Evolutionary conservation across 177 flowering plant species (phyloP).

Genomic region (Vitis hybrid): DNA sequence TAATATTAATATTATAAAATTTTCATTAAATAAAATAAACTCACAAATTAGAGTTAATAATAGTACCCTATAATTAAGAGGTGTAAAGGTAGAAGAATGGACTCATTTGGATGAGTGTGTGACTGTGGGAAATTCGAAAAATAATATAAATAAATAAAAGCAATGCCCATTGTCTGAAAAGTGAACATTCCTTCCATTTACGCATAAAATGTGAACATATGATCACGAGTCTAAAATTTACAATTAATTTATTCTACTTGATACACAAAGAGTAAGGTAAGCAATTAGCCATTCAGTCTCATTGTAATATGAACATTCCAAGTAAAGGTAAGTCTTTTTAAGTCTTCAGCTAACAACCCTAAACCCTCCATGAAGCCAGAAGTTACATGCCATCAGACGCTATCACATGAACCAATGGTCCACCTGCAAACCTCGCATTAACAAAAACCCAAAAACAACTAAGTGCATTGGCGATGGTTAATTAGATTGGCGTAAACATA

Average conservation of each 20-base stretch:
- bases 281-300: background rate
- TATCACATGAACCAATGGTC: background rate
- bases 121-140: too few relatives aligned
- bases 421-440: slow-evolving; percentile 14
- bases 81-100: too few relatives aligned
- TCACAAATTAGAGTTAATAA: too few relatives aligned
- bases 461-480: background rate
- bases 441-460: background rate
- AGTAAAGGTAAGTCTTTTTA: background rate
- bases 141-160: too few relatives aligned
- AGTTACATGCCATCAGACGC: background rate
- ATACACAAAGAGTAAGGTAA: background rate
- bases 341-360: background rate
- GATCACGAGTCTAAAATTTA: background rate
- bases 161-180: background rate
- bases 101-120: too few relatives aligned
- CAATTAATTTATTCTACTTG: background rate
- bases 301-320: background rate
- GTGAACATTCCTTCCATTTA: background rate
- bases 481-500: background rate
- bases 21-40: too few relatives aligned
- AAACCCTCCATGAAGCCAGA: background rate
- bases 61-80: too few relatives aligned
- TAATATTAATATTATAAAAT: too few relatives aligned
- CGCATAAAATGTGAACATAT: too few relatives aligned